Percentiles rank a stretch among this genome's conserved stretches.
These are phyloP conservation scores for Diaporthe capsici DNA, from an alignment of 2,329 filamentous ascomycete species.

Conservation along the genomic window DNA sequence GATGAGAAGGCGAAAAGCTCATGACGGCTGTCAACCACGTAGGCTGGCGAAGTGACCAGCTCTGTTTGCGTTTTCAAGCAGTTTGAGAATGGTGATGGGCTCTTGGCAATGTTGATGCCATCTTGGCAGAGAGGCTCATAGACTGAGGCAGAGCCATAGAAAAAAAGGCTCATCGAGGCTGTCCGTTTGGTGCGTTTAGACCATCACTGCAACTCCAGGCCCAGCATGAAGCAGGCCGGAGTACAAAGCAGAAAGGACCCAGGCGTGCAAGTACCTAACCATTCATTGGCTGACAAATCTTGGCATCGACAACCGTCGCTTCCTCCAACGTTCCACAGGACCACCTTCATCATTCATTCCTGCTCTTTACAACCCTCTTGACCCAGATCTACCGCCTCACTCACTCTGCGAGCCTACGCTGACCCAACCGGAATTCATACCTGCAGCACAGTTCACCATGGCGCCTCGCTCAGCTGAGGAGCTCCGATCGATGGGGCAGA, in stretches of 20 bases:
- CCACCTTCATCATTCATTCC: not conserved
- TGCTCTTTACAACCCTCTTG: not conserved
- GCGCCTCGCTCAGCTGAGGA: slow-evolving; percentile 26
- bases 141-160: not conserved
- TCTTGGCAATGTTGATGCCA: not conserved
- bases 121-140: not conserved
- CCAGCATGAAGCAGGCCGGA: not conserved
- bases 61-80: not conserved
- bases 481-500: slow-evolving; percentile 25
- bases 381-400: not conserved
- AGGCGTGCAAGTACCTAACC: not conserved
- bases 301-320: not conserved
- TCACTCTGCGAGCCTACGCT: not conserved
- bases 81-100: not conserved
- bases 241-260: not conserved
- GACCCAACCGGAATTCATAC: not conserved
- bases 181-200: not conserved
- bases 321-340: not conserved
- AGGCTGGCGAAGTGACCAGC: slow-evolving; percentile 35
- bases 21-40: not conserved
- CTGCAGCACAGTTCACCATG: not conserved
- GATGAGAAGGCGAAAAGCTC: slow-evolving; percentile 36
- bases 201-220: not conserved
- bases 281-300: not conserved
- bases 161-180: not conserved